A percentile compares a stretch with the other conserved stretches of the same genome.
These are phyloP conservation scores for Trichosporon ovoides DNA, from an alignment of 1,284 basidiomycete genomes.

Conservation along the genomic window DNA sequence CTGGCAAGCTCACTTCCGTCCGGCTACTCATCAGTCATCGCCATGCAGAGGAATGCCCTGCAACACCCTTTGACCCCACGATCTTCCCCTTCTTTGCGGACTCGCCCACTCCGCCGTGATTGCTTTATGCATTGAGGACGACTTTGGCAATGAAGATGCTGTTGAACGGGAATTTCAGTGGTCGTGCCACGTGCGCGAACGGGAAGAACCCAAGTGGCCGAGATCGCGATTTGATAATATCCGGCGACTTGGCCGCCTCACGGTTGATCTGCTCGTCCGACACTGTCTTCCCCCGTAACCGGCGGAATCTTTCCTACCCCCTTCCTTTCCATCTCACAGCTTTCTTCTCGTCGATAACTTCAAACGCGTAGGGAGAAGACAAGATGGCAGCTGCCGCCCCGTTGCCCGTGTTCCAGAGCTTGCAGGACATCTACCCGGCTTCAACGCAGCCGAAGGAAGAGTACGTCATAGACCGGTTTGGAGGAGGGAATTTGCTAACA, in stretches of 20 bases:
- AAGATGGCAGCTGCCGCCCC: conserved; percentile 54
- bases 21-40: too few relatives aligned
- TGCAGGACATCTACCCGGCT: conserved; percentile 59
- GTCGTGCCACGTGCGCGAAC: conserved; percentile 1
- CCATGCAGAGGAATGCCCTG: too few relatives aligned
- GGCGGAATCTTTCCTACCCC: background rate
- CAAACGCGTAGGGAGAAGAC: background rate
- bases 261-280: background rate
- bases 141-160: background rate
- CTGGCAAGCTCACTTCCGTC: too few relatives aligned
- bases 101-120: too few relatives aligned
- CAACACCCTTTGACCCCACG: too few relatives aligned
- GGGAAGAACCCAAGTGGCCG: conserved; percentile 4
- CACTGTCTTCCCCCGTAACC: background rate
- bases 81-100: background rate
- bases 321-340: conserved; percentile 42
- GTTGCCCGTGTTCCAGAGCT: conserved; percentile 61
- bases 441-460: conserved; percentile 56
- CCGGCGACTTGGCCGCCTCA: background rate
- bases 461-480: conserved; percentile 37
- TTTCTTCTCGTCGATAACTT: conserved; percentile 55
- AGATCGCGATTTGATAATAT: conserved; percentile 8
- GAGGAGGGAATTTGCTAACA: background rate
- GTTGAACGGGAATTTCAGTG: background rate
- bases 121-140: background rate